These are phyloP conservation scores for Xenosphaeropsis pyriputrescens DNA, from an alignment of 2,329 filamentous ascomycete genomes.

Conservation along the genomic window DNA sequence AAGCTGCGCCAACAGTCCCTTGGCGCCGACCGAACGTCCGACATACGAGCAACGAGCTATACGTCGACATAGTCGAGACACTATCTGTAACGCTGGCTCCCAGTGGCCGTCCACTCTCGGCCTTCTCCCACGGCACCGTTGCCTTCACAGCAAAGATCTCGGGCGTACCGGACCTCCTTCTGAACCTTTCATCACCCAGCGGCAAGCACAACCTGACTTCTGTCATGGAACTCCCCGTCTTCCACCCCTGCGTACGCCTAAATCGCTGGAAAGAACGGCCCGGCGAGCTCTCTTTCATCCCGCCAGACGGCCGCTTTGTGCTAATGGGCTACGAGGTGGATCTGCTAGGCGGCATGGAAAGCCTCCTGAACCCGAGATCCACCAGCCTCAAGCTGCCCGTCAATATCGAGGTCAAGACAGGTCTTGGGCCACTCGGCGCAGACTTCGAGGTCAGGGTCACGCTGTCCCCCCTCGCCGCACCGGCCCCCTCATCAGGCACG, in stretches of 20 bases:
- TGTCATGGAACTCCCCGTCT: slow-evolving; percentile 78
- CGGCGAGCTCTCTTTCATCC: slow-evolving; percentile 88
- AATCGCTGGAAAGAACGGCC: slow-evolving; percentile 81
- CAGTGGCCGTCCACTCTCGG: slow-evolving; percentile 73
- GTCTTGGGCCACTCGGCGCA: slow-evolving; percentile 56
- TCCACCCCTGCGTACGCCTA: slow-evolving; percentile 87
- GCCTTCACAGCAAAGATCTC: slow-evolving; percentile 93
- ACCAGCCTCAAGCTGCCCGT: slow-evolving; percentile 66
- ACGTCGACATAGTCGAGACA: slow-evolving; percentile 89
- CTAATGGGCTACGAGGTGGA: slow-evolving; percentile 92
- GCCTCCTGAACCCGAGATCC: slow-evolving; percentile 33
- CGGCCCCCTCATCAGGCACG: slow-evolving; percentile 23
- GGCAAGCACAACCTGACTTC: slow-evolving; percentile 62
- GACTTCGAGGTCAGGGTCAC: slow-evolving; percentile 82
- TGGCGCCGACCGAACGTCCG: slow-evolving; percentile 88
- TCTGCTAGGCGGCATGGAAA: slow-evolving; percentile 43
- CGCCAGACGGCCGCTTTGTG: slow-evolving; percentile 87
- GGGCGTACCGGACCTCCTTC: slow-evolving; percentile 77
- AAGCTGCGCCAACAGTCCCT: slow-evolving; percentile 44
- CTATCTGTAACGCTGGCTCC: slow-evolving; percentile 79
- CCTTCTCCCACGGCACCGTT: slow-evolving; percentile 82
- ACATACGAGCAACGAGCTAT: slow-evolving; percentile 93
- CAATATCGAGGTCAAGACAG: slow-evolving; percentile 66
- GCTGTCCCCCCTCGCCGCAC: slow-evolving; percentile 48
- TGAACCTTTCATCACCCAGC: slow-evolving; percentile 67